Percentiles rank a stretch among this genome's conserved stretches.
phyloP scores from a whole-genome alignment of 2,329 filamentous ascomycete genomes.

The Penicillium sp. region DNA sequence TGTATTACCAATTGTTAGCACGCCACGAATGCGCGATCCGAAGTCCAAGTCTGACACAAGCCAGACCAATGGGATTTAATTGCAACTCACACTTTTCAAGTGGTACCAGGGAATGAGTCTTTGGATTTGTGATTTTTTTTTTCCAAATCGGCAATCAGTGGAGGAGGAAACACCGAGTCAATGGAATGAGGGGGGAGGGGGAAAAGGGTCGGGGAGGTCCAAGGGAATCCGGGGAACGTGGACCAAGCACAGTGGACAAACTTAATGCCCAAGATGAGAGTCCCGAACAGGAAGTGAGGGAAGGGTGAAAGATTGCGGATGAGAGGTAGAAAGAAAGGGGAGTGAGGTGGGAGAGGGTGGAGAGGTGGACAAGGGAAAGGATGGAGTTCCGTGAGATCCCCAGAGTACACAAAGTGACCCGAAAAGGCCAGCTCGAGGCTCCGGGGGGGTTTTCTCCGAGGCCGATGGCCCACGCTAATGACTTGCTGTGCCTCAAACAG shows the following conservation, averaged over 20 bases:
- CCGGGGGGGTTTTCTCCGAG: conserved; percentile 23
- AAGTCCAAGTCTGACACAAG: too few species aligned
- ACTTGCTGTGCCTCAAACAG: too few species aligned
- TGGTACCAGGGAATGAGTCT: too few species aligned
- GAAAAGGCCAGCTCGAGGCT: conserved; percentile 24
- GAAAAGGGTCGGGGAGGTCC: conserved; percentile 1
- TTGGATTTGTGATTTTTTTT: too few species aligned
- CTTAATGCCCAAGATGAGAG: conserved; percentile 13
- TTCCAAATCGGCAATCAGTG: too few species aligned
- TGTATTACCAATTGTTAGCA: conserved; percentile 13
- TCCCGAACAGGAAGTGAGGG: conserved; percentile 7
- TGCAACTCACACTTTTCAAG: too few species aligned
- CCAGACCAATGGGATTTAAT: too few species aligned
- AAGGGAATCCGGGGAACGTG: conserved; percentile 3
- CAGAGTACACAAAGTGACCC: conserved; percentile 21
- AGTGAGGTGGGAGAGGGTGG: conserved; percentile 7
- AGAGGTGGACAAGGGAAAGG: conserved; percentile 14
- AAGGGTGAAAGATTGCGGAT: conserved; percentile 2
- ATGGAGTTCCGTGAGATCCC: conserved; percentile 16
- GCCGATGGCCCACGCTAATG: conserved; percentile 9
- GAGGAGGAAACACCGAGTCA: background rate
- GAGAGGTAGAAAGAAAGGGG: conserved; percentile 10
- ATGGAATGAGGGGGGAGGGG: conserved; percentile 6
- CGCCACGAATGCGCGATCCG: background rate
- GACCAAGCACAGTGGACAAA: conserved; percentile 16